phyloP scores from a whole-genome alignment of 495 filamentous ascomycete species.

The Rhizodiscina lignyota region DNA sequence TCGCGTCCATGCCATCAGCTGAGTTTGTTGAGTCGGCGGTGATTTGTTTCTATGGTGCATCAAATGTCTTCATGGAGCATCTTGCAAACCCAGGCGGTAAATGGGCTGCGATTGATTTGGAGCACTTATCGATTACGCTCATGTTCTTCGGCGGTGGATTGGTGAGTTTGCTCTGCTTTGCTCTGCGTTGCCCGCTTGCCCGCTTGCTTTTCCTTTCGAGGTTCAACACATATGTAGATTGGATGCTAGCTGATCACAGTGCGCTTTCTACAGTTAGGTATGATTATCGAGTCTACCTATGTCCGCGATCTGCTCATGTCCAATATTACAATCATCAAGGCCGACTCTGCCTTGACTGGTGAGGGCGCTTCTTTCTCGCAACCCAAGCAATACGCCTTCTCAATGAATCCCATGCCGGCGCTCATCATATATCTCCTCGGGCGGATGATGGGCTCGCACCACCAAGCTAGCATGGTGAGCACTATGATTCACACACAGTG shows the following conservation, averaged over 20 bases:
- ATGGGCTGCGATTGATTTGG: conserved; percentile 68
- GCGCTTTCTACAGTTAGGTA: conserved; percentile 44
- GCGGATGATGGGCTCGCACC: conserved; percentile 88
- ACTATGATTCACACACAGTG: conserved; percentile 92
- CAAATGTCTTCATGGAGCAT: conserved; percentile 90
- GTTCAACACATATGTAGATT: too few species aligned
- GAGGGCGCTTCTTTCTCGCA: too few species aligned
- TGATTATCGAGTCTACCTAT: conserved; percentile 70
- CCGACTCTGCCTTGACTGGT: conserved; percentile 9
- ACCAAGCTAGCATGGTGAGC: conserved; percentile 67
- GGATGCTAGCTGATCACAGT: too few species aligned
- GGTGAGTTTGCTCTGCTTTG: conserved; percentile 29
- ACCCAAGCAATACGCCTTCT: conserved; percentile 54
- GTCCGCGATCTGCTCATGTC: conserved; percentile 58
- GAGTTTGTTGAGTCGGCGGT: conserved; percentile 80
- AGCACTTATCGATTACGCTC: conserved; percentile 84
- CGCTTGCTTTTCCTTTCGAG: too few species aligned
- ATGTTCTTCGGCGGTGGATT: conserved; percentile 93
- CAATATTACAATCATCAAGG: conserved; percentile 28
- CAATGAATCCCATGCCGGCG: conserved; percentile 80
- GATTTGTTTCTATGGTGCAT: conserved; percentile 76
- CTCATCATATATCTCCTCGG: conserved; percentile 75
- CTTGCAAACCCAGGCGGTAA: conserved; percentile 48
- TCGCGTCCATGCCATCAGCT: conserved; percentile 52
- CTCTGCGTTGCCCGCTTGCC: not conserved